Evolutionary conservation across 2,329 filamentous ascomycete species (phyloP).

Genomic region (Penicillium sp.): DNA sequence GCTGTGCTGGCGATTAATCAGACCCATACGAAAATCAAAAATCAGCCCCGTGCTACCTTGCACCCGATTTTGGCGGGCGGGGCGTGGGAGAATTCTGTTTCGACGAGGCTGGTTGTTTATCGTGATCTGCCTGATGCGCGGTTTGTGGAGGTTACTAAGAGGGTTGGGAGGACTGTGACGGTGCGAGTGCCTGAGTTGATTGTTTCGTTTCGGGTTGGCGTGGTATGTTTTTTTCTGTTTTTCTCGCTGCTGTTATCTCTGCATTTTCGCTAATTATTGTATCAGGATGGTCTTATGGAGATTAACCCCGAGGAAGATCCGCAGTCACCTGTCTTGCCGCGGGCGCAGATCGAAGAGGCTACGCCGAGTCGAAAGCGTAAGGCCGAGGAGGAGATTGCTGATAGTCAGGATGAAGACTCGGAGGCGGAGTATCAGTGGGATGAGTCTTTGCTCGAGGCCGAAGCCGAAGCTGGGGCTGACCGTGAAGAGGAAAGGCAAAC

Average conservation of each 20-base stretch:
- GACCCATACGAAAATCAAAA: constrained; percentile 78
- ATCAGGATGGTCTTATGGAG: constrained; percentile 16
- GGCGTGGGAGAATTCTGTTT: constrained; percentile 80
- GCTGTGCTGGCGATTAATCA: constrained; percentile 79
- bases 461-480: neutral
- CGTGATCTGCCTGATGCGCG: constrained; percentile 68
- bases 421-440: constrained; percentile 37
- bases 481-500: too few relatives aligned
- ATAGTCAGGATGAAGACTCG: constrained; percentile 50
- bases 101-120: constrained; percentile 75
- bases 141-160: constrained; percentile 68
- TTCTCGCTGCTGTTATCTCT: too few relatives aligned
- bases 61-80: constrained; percentile 74
- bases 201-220: constrained; percentile 45
- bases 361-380: constrained; percentile 45
- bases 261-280: too few relatives aligned
- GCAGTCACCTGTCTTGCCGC: constrained; percentile 2
- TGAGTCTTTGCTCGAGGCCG: constrained; percentile 7
- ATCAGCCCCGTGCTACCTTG: constrained; percentile 67
- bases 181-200: constrained; percentile 36
- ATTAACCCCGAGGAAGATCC: neutral
- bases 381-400: constrained; percentile 44
- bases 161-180: constrained; percentile 55
- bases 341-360: neutral
- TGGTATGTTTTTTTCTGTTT: constrained; percentile 20